Base-by-base conservation (phyloP, 163 green algal genomes). In the Chlorella variabilis region DNA sequence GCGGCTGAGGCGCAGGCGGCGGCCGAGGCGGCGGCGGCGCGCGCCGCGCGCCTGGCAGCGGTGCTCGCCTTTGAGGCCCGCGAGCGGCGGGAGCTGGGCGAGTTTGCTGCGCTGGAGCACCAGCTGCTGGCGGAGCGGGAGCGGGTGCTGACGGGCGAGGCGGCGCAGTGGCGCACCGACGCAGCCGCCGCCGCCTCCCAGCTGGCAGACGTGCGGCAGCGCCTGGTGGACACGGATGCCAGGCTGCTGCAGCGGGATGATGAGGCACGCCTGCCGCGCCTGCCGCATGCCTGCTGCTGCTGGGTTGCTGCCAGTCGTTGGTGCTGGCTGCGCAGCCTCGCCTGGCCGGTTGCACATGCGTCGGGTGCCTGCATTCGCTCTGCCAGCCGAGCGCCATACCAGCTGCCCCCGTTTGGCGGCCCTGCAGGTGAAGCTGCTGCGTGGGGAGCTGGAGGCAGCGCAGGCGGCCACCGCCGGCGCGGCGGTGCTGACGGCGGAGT, bases 201-300 rank as follows among this genome's bases (percentile, higher is more conserved):
- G 76, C 76, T 87, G 69, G 76, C 68, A 23, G 67, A 84, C 27
- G 58, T 59, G 51, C 80, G 75, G 45, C 58, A 70, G 42, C 58
- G 75, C n/a, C 45, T 87, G 54, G 68, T 74, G 33, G 75, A 84
- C 27, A 78, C 63, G n/a, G 83, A 87, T 38, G 68, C 66, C 13
- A 39, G 61, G 18, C 69, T 87, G 56, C 69, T 84, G 77, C 56
- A 79, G 45, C 54, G 70, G 1, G 77, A 81, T 18, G 54, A 56
- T 4, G 41, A 82, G 75, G 75, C 75, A 31, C 4, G 56, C 45
- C 21, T 4, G 70, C 1, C 18, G 48, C n/a, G n/a, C n/a, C n/a
- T n/a, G n/a, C n/a, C n/a, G n/a, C n/a, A n/a, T n/a, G n/a, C n/a
- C n/a, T n/a, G n/a, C n/a, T n/a, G n/a, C n/a, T n/a, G n/a, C 1